These are phyloP conservation scores for Amanita pallidorosea DNA, from an alignment of 768 basidiomycete genomes.

Conservation along the genomic window DNA sequence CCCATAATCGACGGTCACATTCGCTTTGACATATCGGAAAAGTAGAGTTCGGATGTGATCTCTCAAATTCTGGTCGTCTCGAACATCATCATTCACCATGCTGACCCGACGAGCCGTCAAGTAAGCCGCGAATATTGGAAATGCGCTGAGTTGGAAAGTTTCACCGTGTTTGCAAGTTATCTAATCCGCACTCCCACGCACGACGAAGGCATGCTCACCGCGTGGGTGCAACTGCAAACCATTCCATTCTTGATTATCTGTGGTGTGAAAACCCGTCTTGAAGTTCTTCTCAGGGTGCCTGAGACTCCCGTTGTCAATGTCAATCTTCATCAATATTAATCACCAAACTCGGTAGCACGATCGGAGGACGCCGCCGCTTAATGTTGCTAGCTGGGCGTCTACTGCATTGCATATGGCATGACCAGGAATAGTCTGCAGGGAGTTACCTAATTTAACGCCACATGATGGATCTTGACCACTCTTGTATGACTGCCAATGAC, in stretches of 20 bases:
- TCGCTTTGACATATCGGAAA: slow-evolving; percentile 37
- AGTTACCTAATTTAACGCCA: neutral
- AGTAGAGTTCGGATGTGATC: slow-evolving; percentile 46
- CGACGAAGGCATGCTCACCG: too few species aligned
- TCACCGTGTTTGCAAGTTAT: too few species aligned
- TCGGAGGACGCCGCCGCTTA: slow-evolving; percentile 53
- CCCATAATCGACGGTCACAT: slow-evolving; percentile 47
- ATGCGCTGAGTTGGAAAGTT: slow-evolving; percentile 12
- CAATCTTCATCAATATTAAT: slow-evolving; percentile 15
- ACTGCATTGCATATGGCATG: slow-evolving; percentile 55
- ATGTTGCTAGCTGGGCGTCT: slow-evolving; percentile 48
- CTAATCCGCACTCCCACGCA: slow-evolving; percentile 14
- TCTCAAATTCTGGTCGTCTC: slow-evolving; percentile 16
- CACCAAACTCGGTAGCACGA: slow-evolving; percentile 22
- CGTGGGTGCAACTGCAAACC: too few species aligned
- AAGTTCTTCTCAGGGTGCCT: too few species aligned
- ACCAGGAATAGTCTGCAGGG: slow-evolving; percentile 34
- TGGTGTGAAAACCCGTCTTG: too few species aligned
- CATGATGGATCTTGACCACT: slow-evolving; percentile 22
- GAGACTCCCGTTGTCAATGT: too few species aligned
- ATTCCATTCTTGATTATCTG: too few species aligned
- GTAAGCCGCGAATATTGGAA: neutral
- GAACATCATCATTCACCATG: too few species aligned
- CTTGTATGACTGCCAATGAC: slow-evolving; percentile 57
- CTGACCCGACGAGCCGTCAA: neutral